Evolutionary conservation across 139 green algal genomes (phyloP), one percentile per base, ranked within the genome.

Genomic region (Pycnococcus provasolii): DNA sequence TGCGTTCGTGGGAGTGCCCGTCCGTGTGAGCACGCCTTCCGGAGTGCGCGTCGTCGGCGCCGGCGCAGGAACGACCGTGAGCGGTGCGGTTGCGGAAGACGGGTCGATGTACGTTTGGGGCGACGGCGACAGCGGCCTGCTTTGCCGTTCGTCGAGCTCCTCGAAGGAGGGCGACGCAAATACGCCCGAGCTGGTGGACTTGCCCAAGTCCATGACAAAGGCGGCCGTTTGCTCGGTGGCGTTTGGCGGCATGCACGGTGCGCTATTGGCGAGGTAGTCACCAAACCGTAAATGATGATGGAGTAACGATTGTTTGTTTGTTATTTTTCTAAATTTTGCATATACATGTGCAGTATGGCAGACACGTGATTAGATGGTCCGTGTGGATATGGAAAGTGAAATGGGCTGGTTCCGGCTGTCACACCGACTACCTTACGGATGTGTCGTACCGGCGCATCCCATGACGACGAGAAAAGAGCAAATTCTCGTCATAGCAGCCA

Each of bases 71-170:
- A 54, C 46, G 53, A 52, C 7, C 51, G 57, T 51, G 9, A 44
- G 37, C 45, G 65, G 40, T 5, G 53, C 53, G 4, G 52, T 72
- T 13, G 43, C 54, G 2, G 52, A 45, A 2, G 65, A 72, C 52
- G 65, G 65, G 46, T 26, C 63, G 7, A 53, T 41, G 39, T 72
- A 72, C 53, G 65, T 72, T 15, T 72, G 65, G 65, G 65, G 65
- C 3, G 63, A 62, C 42, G 51, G 54, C 8, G 42, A 53, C 4
- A 53, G 9, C 26, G 65, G 52, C 4, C 53, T 64, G 43, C 53
- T 72, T 4, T 52, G 65, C 41, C 44, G 46, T 13, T 52, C 52
- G 9, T 7, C 15, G 40, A 39, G 50, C 40, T 26, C 26, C 26
- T 26, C 26, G 26, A 26, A 26, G 26, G 15, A 64, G 9, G 53